Evolutionary conservation across 2,329 filamentous ascomycete genomes (phyloP).

Genomic region (Fragosphaeria purpurea): DNA sequence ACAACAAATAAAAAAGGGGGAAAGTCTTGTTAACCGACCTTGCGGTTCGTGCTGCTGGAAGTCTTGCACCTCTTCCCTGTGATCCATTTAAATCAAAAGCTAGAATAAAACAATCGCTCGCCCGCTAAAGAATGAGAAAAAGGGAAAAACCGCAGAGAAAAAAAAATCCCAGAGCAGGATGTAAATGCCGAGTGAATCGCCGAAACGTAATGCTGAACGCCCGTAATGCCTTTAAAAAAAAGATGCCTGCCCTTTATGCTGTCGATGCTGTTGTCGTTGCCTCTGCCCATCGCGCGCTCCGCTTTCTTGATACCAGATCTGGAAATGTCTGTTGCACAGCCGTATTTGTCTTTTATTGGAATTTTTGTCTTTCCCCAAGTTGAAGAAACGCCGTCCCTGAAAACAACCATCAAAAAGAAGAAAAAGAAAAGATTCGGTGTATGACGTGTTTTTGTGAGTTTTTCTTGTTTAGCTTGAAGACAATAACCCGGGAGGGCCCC

Average conservation of each 20-base stretch:
- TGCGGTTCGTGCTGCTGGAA: slow-evolving; percentile 31
- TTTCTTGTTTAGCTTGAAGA: neutral
- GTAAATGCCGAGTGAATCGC: slow-evolving; percentile 1
- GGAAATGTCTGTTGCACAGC: slow-evolving; percentile 3
- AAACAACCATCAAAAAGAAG: slow-evolving; percentile 8
- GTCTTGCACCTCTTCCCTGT: slow-evolving; percentile 12
- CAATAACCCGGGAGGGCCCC: neutral
- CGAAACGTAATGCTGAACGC: slow-evolving; percentile 17
- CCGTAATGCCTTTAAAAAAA: slow-evolving; percentile 13
- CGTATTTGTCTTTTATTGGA: slow-evolving; percentile 1
- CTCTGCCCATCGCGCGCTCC: slow-evolving; percentile 9
- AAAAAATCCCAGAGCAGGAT: slow-evolving; percentile 9
- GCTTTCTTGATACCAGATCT: slow-evolving; percentile 14
- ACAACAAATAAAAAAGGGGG: slow-evolving; percentile 1
- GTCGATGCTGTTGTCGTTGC: slow-evolving; percentile 1
- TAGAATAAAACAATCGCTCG: slow-evolving; percentile 26
- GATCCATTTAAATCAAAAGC: slow-evolving; percentile 29
- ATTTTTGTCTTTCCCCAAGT: neutral
- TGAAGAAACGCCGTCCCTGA: slow-evolving; percentile 12
- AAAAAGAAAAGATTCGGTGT: neutral
- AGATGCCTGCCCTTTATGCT: slow-evolving; percentile 4
- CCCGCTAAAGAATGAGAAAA: slow-evolving; percentile 26
- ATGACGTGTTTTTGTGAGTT: neutral
- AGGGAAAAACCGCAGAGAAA: slow-evolving; percentile 19
- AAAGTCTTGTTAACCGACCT: slow-evolving; percentile 34